Evolutionary conservation across 1,284 basidiomycete genomes (phyloP).

Genomic region (Fomitopsis palustris): DNA sequence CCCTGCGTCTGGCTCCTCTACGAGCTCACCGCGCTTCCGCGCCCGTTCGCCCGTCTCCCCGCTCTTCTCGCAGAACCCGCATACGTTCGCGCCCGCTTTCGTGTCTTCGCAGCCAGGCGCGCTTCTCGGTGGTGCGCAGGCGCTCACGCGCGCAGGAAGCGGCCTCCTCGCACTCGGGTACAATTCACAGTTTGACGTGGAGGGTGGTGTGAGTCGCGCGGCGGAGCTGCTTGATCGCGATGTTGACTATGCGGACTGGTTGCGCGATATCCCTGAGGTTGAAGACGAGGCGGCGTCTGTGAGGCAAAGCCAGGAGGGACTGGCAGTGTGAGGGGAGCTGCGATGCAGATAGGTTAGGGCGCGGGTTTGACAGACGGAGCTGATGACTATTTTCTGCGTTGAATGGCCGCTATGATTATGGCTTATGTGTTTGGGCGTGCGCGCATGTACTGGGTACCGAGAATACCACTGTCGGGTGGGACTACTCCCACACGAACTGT

Average conservation of each 20-base stretch:
- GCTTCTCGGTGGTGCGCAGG: slow-evolving; percentile 8
- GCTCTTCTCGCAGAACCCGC: slow-evolving; percentile 35
- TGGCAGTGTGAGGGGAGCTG: neutral
- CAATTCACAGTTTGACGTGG: slow-evolving; percentile 47
- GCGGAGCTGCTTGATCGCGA: slow-evolving; percentile 41
- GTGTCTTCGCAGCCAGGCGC: slow-evolving; percentile 35
- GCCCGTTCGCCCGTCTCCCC: slow-evolving; percentile 36
- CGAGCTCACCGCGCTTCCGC: slow-evolving; percentile 22
- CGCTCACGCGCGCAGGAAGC: slow-evolving; percentile 20
- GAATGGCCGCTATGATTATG: neutral
- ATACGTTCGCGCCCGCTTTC: slow-evolving; percentile 35
- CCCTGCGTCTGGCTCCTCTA: slow-evolving; percentile 35
- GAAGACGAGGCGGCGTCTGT: slow-evolving; percentile 15
- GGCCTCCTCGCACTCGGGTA: slow-evolving; percentile 33
- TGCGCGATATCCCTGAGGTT: slow-evolving; percentile 32
- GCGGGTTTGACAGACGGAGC: neutral
- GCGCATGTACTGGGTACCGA: neutral
- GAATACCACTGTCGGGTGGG: neutral
- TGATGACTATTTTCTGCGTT: neutral
- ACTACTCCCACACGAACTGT: neutral
- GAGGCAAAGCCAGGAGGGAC: slow-evolving; percentile 12
- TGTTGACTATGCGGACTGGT: slow-evolving; percentile 43
- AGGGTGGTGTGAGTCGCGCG: slow-evolving; percentile 37
- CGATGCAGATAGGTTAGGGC: neutral
- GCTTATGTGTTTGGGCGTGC: neutral